Evolutionary conservation across 2,329 filamentous ascomycete species (phyloP).

Genomic region (Dactylellina parvicollis): DNA sequence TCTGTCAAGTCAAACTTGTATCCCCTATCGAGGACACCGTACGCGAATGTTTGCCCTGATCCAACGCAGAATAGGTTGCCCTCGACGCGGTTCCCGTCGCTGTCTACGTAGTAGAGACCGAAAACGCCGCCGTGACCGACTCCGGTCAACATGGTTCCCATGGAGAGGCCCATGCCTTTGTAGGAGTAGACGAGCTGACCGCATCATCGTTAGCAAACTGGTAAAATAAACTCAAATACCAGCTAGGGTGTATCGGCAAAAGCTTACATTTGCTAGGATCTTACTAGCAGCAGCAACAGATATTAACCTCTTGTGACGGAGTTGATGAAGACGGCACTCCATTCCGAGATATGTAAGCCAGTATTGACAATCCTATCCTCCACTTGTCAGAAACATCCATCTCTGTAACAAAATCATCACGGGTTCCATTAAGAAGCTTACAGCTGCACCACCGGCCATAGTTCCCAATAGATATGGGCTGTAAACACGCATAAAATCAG

Average conservation of each 20-base stretch:
- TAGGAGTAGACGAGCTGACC: constrained; percentile 83
- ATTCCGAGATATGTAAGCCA: constrained; percentile 99
- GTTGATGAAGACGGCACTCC: constrained; percentile 98
- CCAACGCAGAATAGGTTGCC: constrained; percentile 99
- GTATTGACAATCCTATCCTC: constrained; percentile 86
- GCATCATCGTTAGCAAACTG: constrained; percentile 55
- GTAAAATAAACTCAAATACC: background rate
- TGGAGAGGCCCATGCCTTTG: constrained; percentile 98
- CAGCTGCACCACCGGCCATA: constrained; percentile 95
- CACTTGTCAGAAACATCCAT: constrained; percentile 3
- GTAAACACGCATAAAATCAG: constrained; percentile 23
- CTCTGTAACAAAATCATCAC: background rate
- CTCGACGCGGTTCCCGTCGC: constrained; percentile 88
- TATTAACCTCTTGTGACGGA: constrained; percentile 98
- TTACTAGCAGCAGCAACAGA: constrained; percentile 96
- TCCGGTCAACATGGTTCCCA: constrained; percentile 99
- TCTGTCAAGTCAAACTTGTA: constrained; percentile 88
- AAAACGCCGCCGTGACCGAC: constrained; percentile 95
- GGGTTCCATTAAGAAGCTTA: constrained; percentile 64
- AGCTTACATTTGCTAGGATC: constrained; percentile 82
- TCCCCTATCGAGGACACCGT: constrained; percentile 95
- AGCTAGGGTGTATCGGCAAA: background rate
- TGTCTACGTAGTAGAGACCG: constrained; percentile 98
- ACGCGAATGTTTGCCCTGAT: constrained; percentile 97
- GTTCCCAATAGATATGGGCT: constrained; percentile 77